Evolutionary conservation across 1,284 basidiomycete genomes (phyloP), one percentile per base, ranked within the genome.

Genomic region (Apiotrichum mycotoxinovorans): DNA sequence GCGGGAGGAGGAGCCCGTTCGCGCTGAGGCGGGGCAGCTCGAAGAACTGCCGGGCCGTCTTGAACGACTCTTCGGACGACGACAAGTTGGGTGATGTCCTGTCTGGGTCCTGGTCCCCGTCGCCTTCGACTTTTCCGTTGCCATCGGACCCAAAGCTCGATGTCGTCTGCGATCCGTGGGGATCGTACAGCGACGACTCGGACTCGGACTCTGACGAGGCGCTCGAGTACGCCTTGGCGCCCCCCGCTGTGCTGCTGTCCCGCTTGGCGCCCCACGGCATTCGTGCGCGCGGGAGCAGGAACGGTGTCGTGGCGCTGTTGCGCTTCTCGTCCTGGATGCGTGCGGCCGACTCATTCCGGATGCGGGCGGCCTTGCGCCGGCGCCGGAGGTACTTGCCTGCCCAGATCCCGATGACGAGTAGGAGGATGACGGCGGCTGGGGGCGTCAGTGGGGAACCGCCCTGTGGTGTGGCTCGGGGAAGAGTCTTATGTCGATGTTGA

Each of bases 381-480:
- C 40, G 27, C 5, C 41, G 47, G 15, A 33, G 26, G 54, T 54
- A 42, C 42, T 44, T 43, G 37, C 25, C 34, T 12, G 44, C 12
- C 48, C 57, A 41, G 42, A 59, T 20, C 12, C 35, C 15, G 40
- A 37, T 22, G 20, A 54, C 40, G 4, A 53, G 5, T 23, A 54
- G 22, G 18, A 61, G 52, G 35, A 61, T 54, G 37, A 55, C 11
- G 26, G n/a, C 52, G 37, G 56, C 60, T 57, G 45, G 4, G 30
- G 15, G 45, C 30, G 30, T 7, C 30, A 12, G 30, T 5, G 12
- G 30, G 30, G 30, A 30, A 12, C 30, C 30, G 12, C 5, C 5
- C 30, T 30, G 30, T 30, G 12, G 12, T 30, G 30, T 30, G 7
- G 30, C 30, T 30, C 7, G 30, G n/a, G n/a, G n/a, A n/a, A n/a